These are phyloP conservation scores for Heterobasidion irregulare DNA, from an alignment of 1,284 basidiomycete genomes.

Conservation along the genomic window DNA sequence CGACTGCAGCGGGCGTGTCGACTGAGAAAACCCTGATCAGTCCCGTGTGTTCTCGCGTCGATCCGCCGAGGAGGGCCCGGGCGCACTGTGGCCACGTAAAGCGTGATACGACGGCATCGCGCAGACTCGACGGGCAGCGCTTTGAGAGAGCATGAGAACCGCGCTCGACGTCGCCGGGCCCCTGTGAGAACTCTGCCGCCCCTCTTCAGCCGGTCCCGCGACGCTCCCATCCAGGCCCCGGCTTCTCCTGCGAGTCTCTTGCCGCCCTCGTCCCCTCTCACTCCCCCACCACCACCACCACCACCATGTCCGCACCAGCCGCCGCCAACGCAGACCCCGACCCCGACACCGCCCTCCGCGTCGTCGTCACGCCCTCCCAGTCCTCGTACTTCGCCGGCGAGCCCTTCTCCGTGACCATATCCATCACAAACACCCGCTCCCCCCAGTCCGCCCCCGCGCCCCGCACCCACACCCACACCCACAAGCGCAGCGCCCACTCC, in stretches of 20 bases:
- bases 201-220: background rate
- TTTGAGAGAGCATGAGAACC: background rate
- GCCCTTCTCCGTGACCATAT: constrained; percentile 74
- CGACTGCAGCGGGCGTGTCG: background rate
- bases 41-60: too few relatives aligned
- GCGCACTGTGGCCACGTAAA: too few relatives aligned
- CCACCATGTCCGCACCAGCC: constrained; percentile 6
- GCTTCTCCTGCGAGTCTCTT: background rate
- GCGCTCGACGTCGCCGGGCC: background rate
- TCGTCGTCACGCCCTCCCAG: constrained; percentile 69
- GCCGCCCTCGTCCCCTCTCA: background rate
- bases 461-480: constrained; percentile 23
- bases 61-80: too few relatives aligned
- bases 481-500: constrained; percentile 64
- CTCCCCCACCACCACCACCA: background rate
- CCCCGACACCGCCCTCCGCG: constrained; percentile 45
- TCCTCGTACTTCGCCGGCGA: constrained; percentile 94
- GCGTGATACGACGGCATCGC: too few relatives aligned
- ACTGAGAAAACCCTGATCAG: too few relatives aligned
- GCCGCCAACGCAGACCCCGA: background rate
- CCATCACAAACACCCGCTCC: constrained; percentile 77
- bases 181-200: background rate
- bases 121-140: too few relatives aligned
- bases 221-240: too few relatives aligned
- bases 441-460: constrained; percentile 20